Evolutionary conservation across 352 stramenopile genomes (phyloP).

Genomic region (Pythium sukuiense): DNA sequence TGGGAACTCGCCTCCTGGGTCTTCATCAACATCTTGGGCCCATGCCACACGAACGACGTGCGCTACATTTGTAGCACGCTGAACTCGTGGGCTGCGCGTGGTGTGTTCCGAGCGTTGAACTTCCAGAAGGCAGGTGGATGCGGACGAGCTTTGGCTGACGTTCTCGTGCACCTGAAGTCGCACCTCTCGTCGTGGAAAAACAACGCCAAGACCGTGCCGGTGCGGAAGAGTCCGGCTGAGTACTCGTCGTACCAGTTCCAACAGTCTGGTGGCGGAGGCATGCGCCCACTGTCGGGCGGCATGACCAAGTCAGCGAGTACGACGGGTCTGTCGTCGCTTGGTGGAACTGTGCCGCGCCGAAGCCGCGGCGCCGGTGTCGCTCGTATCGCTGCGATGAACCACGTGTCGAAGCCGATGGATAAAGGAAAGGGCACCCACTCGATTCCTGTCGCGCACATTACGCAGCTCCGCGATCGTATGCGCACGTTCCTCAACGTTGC

Average conservation of each 20-base stretch:
- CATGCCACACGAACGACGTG: conserved; percentile 94
- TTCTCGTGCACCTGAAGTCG: conserved; percentile 66
- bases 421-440: conserved; percentile 65
- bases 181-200: conserved; percentile 70
- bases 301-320: conserved; percentile 90
- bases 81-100: conserved; percentile 75
- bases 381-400: conserved; percentile 78
- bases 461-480: conserved; percentile 94
- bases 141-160: conserved; percentile 63
- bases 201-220: conserved; percentile 78
- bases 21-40: conserved; percentile 93
- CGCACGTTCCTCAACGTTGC: conserved; percentile 92
- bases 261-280: conserved; percentile 31
- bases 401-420: conserved; percentile 62
- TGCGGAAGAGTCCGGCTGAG: conserved; percentile 80
- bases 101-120: conserved; percentile 79
- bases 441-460: conserved; percentile 81
- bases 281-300: conserved; percentile 41
- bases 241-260: conserved; percentile 86
- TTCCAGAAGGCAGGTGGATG: conserved; percentile 67
- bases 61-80: conserved; percentile 88
- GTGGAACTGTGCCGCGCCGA: conserved; percentile 68
- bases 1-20: conserved; percentile 97
- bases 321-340: conserved; percentile 76
- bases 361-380: conserved; percentile 82